phyloP scores from a whole-genome alignment of 768 basidiomycete species.

The Hypholoma sublateritium region DNA sequence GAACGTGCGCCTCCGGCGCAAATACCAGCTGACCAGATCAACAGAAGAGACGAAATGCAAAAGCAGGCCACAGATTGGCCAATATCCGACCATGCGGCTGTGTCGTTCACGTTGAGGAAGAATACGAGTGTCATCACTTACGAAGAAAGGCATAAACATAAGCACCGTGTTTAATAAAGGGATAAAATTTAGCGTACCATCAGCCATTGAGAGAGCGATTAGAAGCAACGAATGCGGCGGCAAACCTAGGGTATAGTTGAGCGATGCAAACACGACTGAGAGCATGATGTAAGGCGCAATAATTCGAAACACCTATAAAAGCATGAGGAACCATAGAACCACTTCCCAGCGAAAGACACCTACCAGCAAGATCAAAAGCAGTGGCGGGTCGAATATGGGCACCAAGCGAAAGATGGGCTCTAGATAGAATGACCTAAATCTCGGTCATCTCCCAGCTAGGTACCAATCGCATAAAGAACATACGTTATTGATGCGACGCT shows the following conservation, averaged over 20 bases:
- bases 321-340: not conserved
- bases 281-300: conserved; percentile 78
- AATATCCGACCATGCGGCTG: conserved; percentile 87
- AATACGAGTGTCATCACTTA: conserved; percentile 83
- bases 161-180: not conserved
- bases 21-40: conserved; percentile 78
- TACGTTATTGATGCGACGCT: conserved; percentile 83
- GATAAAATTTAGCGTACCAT: conserved; percentile 41
- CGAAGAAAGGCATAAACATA: not conserved
- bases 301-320: conserved; percentile 72
- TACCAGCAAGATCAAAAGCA: conserved; percentile 74
- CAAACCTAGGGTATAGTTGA: conserved; percentile 65
- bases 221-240: conserved; percentile 83
- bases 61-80: conserved; percentile 89
- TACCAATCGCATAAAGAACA: conserved; percentile 23
- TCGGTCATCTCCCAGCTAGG: not conserved
- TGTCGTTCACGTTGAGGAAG: conserved; percentile 82
- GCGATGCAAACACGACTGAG: conserved; percentile 61
- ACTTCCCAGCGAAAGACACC: conserved; percentile 10
- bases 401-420: conserved; percentile 89
- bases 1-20: conserved; percentile 71
- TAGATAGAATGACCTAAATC: conserved; percentile 77
- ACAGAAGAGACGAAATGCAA: conserved; percentile 75
- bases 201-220: conserved; percentile 71
- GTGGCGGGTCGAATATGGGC: conserved; percentile 82